Evolutionary conservation across 2,329 filamentous ascomycete genomes (phyloP).

Genomic region (Dendryphion nanum): DNA sequence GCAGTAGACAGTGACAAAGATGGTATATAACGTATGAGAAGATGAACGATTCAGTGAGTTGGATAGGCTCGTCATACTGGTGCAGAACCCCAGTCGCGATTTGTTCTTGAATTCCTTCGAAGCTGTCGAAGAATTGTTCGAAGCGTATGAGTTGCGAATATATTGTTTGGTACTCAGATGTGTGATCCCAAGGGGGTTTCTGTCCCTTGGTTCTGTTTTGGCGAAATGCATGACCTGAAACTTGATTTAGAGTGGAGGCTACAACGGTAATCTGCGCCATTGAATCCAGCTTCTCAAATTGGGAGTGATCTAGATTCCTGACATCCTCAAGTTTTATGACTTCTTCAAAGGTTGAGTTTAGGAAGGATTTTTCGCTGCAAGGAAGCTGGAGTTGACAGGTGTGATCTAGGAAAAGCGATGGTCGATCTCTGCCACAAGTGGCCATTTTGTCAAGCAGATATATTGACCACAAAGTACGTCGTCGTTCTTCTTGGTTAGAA

Average conservation of each 20-base stretch:
- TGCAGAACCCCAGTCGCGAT: background rate
- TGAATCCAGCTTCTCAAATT: constrained; percentile 1
- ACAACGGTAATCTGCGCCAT: constrained; percentile 1
- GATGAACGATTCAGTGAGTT: constrained; percentile 5
- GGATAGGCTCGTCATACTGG: background rate
- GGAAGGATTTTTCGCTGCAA: constrained; percentile 5
- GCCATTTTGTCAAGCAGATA: constrained; percentile 9
- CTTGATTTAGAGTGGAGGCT: constrained; percentile 2
- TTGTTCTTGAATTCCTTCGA: constrained; percentile 3
- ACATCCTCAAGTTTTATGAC: constrained; percentile 3
- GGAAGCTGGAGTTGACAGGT: constrained; percentile 6
- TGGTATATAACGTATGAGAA: constrained; percentile 6
- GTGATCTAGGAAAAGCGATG: constrained; percentile 7
- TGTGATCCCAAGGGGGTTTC: constrained; percentile 7
- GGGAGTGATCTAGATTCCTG: background rate
- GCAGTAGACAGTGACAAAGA: constrained; percentile 7
- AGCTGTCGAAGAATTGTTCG: constrained; percentile 8
- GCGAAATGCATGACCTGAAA: constrained; percentile 4
- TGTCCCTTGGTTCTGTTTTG: constrained; percentile 3
- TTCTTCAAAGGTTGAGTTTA: constrained; percentile 2
- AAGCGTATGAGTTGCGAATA: constrained; percentile 5
- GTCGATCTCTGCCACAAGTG: constrained; percentile 7
- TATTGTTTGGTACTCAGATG: constrained; percentile 8
- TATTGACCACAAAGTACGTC: constrained; percentile 8
- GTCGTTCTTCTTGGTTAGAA: constrained; percentile 8